phyloP scores from a whole-genome alignment of 73 alveolate genomes.

The Tetrahymena malaccensis region DNA sequence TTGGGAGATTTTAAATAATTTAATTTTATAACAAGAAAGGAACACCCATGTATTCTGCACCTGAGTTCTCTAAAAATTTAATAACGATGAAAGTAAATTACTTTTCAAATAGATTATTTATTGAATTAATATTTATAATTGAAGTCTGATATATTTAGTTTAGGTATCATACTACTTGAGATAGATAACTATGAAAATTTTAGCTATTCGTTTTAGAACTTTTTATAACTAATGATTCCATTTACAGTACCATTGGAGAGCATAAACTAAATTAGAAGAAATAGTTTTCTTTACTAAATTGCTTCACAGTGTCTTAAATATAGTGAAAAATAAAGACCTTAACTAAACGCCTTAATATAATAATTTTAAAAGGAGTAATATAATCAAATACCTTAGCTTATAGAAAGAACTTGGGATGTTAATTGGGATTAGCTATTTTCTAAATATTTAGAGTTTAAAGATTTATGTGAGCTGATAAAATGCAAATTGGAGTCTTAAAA shows the following conservation, averaged over 20 bases:
- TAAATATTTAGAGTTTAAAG: not conserved
- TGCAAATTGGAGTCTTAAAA: not conserved
- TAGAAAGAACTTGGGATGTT: not conserved
- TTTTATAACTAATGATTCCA: not conserved
- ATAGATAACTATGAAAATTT: not conserved
- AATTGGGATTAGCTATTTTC: not conserved
- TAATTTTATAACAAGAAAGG: not conserved
- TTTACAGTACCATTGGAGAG: not conserved
- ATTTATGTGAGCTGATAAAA: not conserved
- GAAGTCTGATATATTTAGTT: not conserved
- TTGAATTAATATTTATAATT: not conserved
- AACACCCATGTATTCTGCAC: not conserved
- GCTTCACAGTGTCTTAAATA: not conserved
- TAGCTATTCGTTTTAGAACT: not conserved
- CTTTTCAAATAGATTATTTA: not conserved
- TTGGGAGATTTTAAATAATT: not conserved
- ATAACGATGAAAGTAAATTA: not conserved
- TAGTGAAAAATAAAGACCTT: not conserved
- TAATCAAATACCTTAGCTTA: not conserved
- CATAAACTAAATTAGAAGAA: not conserved
- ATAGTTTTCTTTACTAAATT: not conserved
- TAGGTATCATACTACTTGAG: not conserved
- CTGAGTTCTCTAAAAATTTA: not conserved
- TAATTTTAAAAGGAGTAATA: not conserved
- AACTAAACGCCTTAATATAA: no score